These are phyloP conservation scores for Diaporthe ampelina DNA, from an alignment of 2,329 filamentous ascomycete genomes.

Conservation along the genomic window DNA sequence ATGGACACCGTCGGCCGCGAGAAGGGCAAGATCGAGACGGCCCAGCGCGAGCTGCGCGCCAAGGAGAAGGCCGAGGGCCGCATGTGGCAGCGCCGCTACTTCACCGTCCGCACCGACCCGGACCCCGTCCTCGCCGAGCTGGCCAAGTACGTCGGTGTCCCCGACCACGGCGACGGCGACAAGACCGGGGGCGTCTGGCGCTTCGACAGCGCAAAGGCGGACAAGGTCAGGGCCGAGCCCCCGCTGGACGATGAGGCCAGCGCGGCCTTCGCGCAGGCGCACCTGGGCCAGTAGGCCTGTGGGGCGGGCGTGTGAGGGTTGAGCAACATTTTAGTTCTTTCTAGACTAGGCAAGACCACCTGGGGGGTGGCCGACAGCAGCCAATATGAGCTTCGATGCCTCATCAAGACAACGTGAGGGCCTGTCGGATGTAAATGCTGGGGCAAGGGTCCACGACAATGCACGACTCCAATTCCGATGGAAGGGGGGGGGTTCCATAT, in stretches of 20 bases:
- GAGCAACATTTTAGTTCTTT: background rate
- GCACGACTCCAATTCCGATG: background rate
- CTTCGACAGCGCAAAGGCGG: slow-evolving; percentile 62
- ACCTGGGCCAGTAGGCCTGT: slow-evolving; percentile 50
- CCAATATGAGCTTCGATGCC: slow-evolving; percentile 4
- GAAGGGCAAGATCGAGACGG: slow-evolving; percentile 90
- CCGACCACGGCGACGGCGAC: slow-evolving; percentile 66
- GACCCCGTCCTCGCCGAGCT: slow-evolving; percentile 62
- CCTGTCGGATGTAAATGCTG: background rate
- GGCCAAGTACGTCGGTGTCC: slow-evolving; percentile 62
- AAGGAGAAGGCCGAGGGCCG: slow-evolving; percentile 81
- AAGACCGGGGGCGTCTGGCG: slow-evolving; percentile 74
- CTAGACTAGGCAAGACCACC: background rate
- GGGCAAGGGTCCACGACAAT: background rate
- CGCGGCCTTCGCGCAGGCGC: slow-evolving; percentile 49
- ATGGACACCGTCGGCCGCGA: slow-evolving; percentile 84
- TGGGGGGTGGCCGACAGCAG: background rate
- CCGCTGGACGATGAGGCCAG: slow-evolving; percentile 53
- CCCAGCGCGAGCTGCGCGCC: slow-evolving; percentile 71
- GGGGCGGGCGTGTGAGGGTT: background rate
- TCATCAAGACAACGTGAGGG: background rate
- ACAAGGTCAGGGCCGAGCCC: slow-evolving; percentile 55
- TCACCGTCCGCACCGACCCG: slow-evolving; percentile 66
- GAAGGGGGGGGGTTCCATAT: background rate
- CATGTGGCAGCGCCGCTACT: slow-evolving; percentile 89